Base-by-base conservation (phyloP, 148 eudicot genomes). In the Silene conica region DNA sequence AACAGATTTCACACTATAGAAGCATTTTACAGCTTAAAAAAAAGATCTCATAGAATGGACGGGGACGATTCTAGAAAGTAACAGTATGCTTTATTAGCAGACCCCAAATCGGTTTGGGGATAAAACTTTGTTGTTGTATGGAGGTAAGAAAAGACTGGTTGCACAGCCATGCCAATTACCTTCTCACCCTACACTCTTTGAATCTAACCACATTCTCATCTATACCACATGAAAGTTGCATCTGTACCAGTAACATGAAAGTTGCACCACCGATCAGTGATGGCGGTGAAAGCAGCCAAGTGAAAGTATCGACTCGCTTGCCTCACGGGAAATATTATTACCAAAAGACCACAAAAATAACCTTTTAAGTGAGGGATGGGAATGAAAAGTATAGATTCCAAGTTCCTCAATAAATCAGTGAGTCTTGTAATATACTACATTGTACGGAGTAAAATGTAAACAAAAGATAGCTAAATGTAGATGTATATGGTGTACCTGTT, bases 401-500 rank as follows among this genome's bases (percentile, higher is more conserved):
- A 69, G 60, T 48, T 23, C 72, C 19, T 69, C 56, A 21, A 69
- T 11, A 12, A 1, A 21, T 69, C 19, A 4, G 46, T 25, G 61
- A 69, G 55, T 20, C 72, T 58, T 4, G 61, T 5, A 57, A 45
- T 19, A 45, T 66, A 45, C 22, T 4, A 26, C 18, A 45, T 18
- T 20, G 12, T 59, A 59, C 26, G 15, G 22, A 57, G 13, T 23
- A 20, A 1, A 1, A 31, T 31, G 70, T 48, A 21, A 23, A 23
- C 60, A 46, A 18, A 48, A 69, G 60, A 22, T 14, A 31, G 43
- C 20, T 45, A 61, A 23, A 50, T 2, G 34, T 48, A 68, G 46
- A 50, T 56, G 79, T 59, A 38, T 48, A 45, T 11, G 19, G 41
- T 69, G 41, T 86, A 95, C 99, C 99, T 83, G 99, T 92, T 72